phyloP scores from a whole-genome alignment of 768 basidiomycete genomes.

The Strobilomyces echinocephalus region DNA sequence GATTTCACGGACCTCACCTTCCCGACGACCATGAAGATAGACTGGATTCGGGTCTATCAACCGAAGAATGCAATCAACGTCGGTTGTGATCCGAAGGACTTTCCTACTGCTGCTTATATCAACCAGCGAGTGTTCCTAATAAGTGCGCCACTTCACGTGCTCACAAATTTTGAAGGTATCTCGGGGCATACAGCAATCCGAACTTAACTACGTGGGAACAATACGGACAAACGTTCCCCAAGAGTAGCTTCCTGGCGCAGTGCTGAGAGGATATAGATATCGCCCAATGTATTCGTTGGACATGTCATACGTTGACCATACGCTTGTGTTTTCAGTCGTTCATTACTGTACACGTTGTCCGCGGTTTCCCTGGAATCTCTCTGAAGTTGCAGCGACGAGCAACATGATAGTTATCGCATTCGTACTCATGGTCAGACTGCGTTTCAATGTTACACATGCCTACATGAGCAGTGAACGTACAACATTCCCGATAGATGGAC shows the following conservation, averaged over 20 bases:
- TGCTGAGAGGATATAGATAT: conserved; percentile 38
- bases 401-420: conserved; percentile 4
- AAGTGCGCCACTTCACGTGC: background rate
- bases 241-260: conserved; percentile 54
- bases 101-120: conserved; percentile 83
- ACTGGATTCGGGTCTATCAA: conserved; percentile 92
- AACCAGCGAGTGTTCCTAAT: conserved; percentile 42
- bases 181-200: conserved; percentile 76
- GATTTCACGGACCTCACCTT: conserved; percentile 69
- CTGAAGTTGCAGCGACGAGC: conserved; percentile 3
- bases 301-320: background rate
- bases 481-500: conserved; percentile 26
- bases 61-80: conserved; percentile 62
- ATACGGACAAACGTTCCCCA: conserved; percentile 64
- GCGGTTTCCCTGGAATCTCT: background rate
- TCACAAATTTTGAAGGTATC: conserved; percentile 33
- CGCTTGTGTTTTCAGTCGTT: conserved; percentile 18
- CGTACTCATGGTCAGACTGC: background rate
- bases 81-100: conserved; percentile 77
- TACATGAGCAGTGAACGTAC: conserved; percentile 26
- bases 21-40: conserved; percentile 71
- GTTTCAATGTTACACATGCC: conserved; percentile 7
- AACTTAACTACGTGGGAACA: conserved; percentile 73
- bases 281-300: conserved; percentile 5
- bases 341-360: conserved; percentile 15